phyloP scores from a whole-genome alignment of 2,329 filamentous ascomycete species.

The Fusarium nygamai region DNA sequence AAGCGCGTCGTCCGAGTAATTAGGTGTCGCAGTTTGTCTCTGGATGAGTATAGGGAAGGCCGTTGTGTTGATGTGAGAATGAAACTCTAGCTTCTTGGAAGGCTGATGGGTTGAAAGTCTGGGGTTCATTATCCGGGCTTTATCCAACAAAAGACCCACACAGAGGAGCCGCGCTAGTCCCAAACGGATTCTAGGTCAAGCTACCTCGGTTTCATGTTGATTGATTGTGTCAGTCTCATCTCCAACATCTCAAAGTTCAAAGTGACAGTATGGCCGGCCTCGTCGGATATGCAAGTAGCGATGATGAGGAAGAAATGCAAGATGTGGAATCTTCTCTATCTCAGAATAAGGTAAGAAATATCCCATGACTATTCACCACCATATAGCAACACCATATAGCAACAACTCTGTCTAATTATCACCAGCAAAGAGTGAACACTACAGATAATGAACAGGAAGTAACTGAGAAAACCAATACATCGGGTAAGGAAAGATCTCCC shows the following conservation, averaged over 20 bases:
- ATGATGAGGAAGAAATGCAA: constrained; percentile 56
- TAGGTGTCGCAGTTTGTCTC: neutral
- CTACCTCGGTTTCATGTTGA: constrained; percentile 20
- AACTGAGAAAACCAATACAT: neutral
- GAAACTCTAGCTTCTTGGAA: constrained; percentile 24
- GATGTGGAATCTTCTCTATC: constrained; percentile 2
- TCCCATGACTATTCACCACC: neutral
- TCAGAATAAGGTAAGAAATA: constrained; percentile 20
- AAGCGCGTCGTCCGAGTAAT: neutral
- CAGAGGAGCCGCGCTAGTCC: constrained; percentile 33
- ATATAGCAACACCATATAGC: neutral
- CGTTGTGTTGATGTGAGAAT: neutral
- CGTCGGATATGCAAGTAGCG: constrained; percentile 62
- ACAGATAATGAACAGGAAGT: neutral
- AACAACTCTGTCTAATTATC: constrained; percentile 8
- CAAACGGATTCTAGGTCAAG: constrained; percentile 13
- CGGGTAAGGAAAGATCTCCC: constrained; percentile 5
- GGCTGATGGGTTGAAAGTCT: constrained; percentile 11
- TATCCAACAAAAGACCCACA: constrained; percentile 8
- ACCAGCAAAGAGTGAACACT: constrained; percentile 7
- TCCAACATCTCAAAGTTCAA: neutral
- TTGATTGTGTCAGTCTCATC: neutral
- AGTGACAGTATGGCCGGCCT: constrained; percentile 53
- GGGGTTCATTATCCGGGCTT: constrained; percentile 20
- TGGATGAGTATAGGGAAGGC: constrained; percentile 18